phyloP scores from a whole-genome alignment of 1,139 yeast species.

The Saccharomycopsis hybrid region DNA sequence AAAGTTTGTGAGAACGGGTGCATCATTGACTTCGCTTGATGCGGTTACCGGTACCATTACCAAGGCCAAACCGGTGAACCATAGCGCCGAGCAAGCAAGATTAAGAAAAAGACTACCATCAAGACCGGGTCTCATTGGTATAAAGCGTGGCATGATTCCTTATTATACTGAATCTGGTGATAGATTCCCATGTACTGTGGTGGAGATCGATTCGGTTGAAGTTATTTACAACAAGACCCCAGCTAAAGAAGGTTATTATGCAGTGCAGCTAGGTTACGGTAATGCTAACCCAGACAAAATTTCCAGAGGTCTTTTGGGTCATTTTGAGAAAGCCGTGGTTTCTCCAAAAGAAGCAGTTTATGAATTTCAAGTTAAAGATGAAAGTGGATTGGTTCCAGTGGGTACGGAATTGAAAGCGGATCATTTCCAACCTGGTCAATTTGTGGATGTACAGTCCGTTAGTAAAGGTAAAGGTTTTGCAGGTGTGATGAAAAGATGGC shows the following conservation, averaged over 20 bases:
- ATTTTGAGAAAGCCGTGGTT: constrained; percentile 71
- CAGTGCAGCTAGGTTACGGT: constrained; percentile 87
- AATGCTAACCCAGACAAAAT: constrained; percentile 51
- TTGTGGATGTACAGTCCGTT: constrained; percentile 70
- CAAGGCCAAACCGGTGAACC: constrained; percentile 33
- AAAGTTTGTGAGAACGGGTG: constrained; percentile 27
- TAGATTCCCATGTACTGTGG: constrained; percentile 71
- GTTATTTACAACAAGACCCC: constrained; percentile 67
- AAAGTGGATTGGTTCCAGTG: constrained; percentile 59
- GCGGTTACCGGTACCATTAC: constrained; percentile 46
- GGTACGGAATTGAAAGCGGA: constrained; percentile 81
- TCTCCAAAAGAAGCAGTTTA: constrained; percentile 72
- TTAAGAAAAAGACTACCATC: constrained; percentile 59
- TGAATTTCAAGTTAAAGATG: constrained; percentile 73
- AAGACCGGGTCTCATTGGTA: constrained; percentile 80
- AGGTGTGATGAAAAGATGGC: constrained; percentile 97
- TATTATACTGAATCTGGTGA: constrained; percentile 68
- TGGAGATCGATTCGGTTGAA: constrained; percentile 85
- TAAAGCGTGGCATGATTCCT: constrained; percentile 86
- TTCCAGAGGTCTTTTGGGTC: constrained; percentile 63
- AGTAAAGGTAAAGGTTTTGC: constrained; percentile 96
- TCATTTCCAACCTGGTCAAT: constrained; percentile 77
- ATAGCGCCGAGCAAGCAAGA: constrained; percentile 52
- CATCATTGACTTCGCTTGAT: constrained; percentile 47
- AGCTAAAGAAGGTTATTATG: constrained; percentile 68